phyloP scores from a whole-genome alignment of 2,329 filamentous ascomycete genomes.

The Curvularia sp. region DNA sequence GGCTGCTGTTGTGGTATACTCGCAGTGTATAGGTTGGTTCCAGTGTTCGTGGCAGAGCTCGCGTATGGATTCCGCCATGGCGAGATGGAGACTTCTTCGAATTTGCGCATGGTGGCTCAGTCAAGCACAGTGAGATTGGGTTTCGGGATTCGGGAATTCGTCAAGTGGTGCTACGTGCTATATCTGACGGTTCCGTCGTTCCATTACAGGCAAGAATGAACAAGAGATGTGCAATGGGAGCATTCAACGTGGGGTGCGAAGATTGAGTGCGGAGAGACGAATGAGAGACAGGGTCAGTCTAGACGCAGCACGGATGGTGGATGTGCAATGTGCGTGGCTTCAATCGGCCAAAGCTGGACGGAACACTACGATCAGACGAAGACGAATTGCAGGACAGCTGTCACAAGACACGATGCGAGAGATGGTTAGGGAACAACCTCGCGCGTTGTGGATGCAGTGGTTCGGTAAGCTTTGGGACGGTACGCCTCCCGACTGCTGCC shows the following conservation, averaged over 20 bases:
- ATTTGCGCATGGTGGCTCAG: conserved; percentile 42
- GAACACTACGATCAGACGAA: conserved; percentile 36
- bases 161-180: conserved; percentile 44
- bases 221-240: conserved; percentile 40
- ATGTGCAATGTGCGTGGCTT: conserved; percentile 40
- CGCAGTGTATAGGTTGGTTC: conserved; percentile 26
- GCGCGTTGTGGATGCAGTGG: conserved; percentile 34
- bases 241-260: conserved; percentile 46
- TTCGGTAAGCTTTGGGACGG: conserved; percentile 44
- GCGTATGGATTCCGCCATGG: conserved; percentile 45
- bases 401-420: conserved; percentile 42
- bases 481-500: conserved; percentile 36
- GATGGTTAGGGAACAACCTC: conserved; percentile 33
- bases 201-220: conserved; percentile 44
- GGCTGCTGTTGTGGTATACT: conserved; percentile 25
- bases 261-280: conserved; percentile 46
- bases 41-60: conserved; percentile 22
- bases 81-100: conserved; percentile 42
- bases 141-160: conserved; percentile 28
- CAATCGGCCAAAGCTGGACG: conserved; percentile 33
- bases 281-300: conserved; percentile 38
- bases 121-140: conserved; percentile 25
- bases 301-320: conserved; percentile 37
- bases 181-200: conserved; percentile 35
- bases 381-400: conserved; percentile 38